These are phyloP conservation scores for Phaeosphaeria sp. DNA, from an alignment of 2,329 filamentous ascomycete species.

Conservation along the genomic window DNA sequence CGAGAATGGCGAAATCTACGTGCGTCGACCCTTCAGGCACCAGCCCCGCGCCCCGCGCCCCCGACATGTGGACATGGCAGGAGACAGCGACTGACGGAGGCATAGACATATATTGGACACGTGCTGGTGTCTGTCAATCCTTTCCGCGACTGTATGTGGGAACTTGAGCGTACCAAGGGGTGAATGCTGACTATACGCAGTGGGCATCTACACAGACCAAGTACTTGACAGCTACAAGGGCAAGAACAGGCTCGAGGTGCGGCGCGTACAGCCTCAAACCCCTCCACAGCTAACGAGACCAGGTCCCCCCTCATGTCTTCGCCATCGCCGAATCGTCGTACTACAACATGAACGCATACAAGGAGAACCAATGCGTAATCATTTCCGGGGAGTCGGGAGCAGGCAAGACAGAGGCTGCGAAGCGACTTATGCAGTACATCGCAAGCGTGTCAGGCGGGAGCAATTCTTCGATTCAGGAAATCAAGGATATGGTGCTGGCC, in stretches of 20 bases:
- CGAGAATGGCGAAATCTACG: slow-evolving; percentile 95
- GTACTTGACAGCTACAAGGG: slow-evolving; percentile 94
- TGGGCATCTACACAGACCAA: slow-evolving; percentile 96
- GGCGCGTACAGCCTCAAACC: slow-evolving; percentile 7
- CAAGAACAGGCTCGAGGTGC: slow-evolving; percentile 87
- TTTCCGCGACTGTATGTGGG: slow-evolving; percentile 77
- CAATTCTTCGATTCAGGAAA: slow-evolving; percentile 88
- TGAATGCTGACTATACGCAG: slow-evolving; percentile 53
- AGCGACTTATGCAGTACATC: slow-evolving; percentile 99
- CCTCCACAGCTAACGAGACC: slow-evolving; percentile 18
- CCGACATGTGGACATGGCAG: slow-evolving; percentile 11
- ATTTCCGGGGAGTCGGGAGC: slow-evolving; percentile 98
- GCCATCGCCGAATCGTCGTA: slow-evolving; percentile 95
- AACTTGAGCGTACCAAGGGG: neutral
- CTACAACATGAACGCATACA: slow-evolving; percentile 99
- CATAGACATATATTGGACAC: slow-evolving; percentile 95
- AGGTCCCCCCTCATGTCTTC: slow-evolving; percentile 91
- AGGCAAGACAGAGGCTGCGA: slow-evolving; percentile 97
- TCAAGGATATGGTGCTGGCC: slow-evolving; percentile 99
- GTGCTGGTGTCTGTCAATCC: slow-evolving; percentile 99
- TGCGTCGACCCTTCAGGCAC: slow-evolving; percentile 50
- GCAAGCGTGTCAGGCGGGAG: slow-evolving; percentile 90
- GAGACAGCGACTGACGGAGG: slow-evolving; percentile 33
- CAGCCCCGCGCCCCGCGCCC: slow-evolving; percentile 33
- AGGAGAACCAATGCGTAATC: slow-evolving; percentile 98